phyloP scores from a whole-genome alignment of 1,139 yeast species.

The Wickerhamomyces sp. region DNA sequence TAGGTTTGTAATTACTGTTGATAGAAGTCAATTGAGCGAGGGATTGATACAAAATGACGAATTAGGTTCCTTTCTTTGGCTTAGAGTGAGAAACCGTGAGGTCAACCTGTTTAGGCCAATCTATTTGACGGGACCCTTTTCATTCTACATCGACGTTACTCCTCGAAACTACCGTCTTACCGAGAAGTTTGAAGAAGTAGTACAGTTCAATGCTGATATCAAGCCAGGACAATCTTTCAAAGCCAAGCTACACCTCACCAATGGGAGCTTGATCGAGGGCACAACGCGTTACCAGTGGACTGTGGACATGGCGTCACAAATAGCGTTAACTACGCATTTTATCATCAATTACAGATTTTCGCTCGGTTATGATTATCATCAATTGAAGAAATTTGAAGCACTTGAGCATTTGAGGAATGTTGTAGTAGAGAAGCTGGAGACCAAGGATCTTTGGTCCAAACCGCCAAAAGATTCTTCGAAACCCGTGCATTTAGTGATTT shows the following conservation, averaged over 20 bases:
- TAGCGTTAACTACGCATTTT: constrained; percentile 36
- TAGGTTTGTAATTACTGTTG: constrained; percentile 11
- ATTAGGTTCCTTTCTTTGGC: constrained; percentile 19
- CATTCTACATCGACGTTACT: constrained; percentile 53
- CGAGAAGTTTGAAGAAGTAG: constrained; percentile 27
- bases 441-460: constrained; percentile 47
- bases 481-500: constrained; percentile 54
- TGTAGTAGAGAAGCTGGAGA: constrained; percentile 36
- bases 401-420: constrained; percentile 14
- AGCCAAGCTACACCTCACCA: constrained; percentile 40
- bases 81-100: constrained; percentile 48
- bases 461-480: constrained; percentile 37
- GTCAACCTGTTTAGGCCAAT: constrained; percentile 46
- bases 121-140: constrained; percentile 57
- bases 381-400: constrained; percentile 9
- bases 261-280: constrained; percentile 31
- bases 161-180: constrained; percentile 43
- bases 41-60: constrained; percentile 6
- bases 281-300: constrained; percentile 41
- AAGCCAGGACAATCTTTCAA: constrained; percentile 56
- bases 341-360: constrained; percentile 26
- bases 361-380: constrained; percentile 23
- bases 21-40: not conserved
- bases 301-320: constrained; percentile 53
- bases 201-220: constrained; percentile 33